Conservation (phyloP, 331 rosid species). For the Quercus lobata region DNA sequence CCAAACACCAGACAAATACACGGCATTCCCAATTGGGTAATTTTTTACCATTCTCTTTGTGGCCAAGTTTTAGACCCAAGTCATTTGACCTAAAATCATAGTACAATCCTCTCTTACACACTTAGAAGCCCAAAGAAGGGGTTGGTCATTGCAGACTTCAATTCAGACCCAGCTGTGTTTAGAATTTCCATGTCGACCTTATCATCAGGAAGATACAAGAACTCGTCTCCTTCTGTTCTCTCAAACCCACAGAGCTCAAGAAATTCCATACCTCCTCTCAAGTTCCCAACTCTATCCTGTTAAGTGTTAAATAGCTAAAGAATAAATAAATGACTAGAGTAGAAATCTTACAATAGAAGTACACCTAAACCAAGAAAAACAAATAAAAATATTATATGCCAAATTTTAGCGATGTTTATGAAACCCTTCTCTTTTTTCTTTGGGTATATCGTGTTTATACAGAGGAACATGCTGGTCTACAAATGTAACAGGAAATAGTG, state of each 20-base stretch:
- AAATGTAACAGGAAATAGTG: background rate
- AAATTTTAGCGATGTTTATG: background rate
- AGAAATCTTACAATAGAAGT: background rate
- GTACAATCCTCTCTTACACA: background rate
- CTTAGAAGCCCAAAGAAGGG: conserved; percentile 85
- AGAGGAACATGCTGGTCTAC: too few species aligned
- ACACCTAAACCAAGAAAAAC: background rate
- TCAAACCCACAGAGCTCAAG: conserved; percentile 86
- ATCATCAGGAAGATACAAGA: conserved; percentile 59
- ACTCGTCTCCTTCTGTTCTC: conserved; percentile 46
- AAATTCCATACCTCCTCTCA: conserved; percentile 67
- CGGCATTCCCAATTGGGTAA: background rate
- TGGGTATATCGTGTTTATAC: background rate
- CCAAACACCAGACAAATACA: background rate
- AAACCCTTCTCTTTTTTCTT: background rate
- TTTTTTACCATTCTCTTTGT: background rate
- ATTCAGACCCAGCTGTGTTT: conserved; percentile 51
- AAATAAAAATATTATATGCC: too few species aligned
- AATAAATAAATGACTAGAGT: background rate
- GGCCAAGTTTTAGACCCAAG: background rate
- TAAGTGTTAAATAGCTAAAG: background rate
- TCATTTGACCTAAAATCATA: conserved; percentile 8
- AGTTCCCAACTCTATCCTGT: conserved; percentile 88
- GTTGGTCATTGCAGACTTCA: conserved; percentile 68
- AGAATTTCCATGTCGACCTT: conserved; percentile 41